Evolutionary conservation across 768 basidiomycete species (phyloP), one percentile per base, ranked within the genome.

Genomic region (Trametes maxima): DNA sequence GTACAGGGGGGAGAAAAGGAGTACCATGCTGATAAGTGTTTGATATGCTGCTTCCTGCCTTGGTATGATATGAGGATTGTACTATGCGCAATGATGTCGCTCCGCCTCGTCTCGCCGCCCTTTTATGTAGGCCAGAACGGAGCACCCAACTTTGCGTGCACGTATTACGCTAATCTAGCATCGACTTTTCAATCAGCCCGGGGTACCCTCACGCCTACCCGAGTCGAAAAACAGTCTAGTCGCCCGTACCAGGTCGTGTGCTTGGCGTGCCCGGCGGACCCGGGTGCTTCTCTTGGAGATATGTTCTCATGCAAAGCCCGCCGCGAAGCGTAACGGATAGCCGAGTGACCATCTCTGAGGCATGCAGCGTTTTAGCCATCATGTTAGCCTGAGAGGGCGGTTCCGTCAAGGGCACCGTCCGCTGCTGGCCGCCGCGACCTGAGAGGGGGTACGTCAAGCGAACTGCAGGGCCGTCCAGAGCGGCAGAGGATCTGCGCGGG

Each of bases 291-390:
- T 55, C 52, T 37, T 0, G 62, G 57, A 22, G 28, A 42, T 19
- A 58, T 54, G 6, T 58, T 63, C 62, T 55, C 62, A 63, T 44
- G 37, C 12, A 43, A 28, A n/a, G 33, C 52, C 40, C 17, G 6
- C 22, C 22, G 21, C n/a, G 24, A 36, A 17, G 45, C 50, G 36
- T 14, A n/a, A 4, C 2, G 14, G 39, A 33, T 33, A 33, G 12
- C 8, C 50, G 39, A 37, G n/a, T 11, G 42, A 21, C 52, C 39
- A 2, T 14, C 14, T 28, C 14, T 33, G 28, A 33, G 8, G 28
- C 28, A 33, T 8, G 28, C 28, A 33, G 28, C 28, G 28, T 33
- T 33, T 33, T 33, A 33, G 28, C 28, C 28, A 33, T 33, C 28
- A 33, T 33, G 28, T 33, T 33, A 33, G 28, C 28, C 28, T 33